These are phyloP conservation scores for Drechslerella coelobrocha DNA, from an alignment of 2,329 filamentous ascomycete species.

Conservation along the genomic window DNA sequence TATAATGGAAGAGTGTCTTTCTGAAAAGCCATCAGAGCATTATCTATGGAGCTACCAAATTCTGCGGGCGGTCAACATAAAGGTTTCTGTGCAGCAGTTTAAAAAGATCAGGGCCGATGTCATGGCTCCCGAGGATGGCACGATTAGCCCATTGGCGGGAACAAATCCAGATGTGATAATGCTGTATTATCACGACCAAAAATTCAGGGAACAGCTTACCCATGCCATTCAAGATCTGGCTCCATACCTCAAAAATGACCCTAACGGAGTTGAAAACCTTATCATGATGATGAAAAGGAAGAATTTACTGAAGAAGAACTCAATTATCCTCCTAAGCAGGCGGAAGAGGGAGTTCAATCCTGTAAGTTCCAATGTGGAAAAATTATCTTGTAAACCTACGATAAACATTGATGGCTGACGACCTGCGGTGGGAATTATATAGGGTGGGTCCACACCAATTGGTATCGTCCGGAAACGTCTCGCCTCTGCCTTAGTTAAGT, in stretches of 20 bases:
- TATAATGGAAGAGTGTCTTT: background rate
- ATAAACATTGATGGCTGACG: background rate
- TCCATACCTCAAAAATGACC: slow-evolving; percentile 7
- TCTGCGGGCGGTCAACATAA: background rate
- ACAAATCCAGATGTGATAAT: background rate
- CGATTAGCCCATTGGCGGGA: background rate
- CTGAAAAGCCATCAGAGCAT: background rate
- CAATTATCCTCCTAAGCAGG: slow-evolving; percentile 9
- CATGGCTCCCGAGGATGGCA: background rate
- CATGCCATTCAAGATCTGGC: background rate
- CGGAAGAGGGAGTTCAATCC: slow-evolving; percentile 33
- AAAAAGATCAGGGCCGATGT: background rate
- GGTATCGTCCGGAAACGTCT: slow-evolving; percentile 24
- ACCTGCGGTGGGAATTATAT: background rate
- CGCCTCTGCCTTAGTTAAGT: slow-evolving; percentile 3
- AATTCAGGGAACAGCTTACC: background rate
- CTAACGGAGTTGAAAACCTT: background rate
- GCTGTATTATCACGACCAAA: background rate
- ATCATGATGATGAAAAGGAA: slow-evolving; percentile 2
- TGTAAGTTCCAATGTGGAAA: slow-evolving; percentile 13
- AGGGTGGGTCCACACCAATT: slow-evolving; percentile 36
- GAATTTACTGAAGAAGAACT: background rate
- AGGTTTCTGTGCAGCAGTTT: background rate
- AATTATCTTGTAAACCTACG: background rate
- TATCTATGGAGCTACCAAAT: background rate